Evolutionary conservation across 148 eudicot species (phyloP).

Genomic region (Camellia sinensis): DNA sequence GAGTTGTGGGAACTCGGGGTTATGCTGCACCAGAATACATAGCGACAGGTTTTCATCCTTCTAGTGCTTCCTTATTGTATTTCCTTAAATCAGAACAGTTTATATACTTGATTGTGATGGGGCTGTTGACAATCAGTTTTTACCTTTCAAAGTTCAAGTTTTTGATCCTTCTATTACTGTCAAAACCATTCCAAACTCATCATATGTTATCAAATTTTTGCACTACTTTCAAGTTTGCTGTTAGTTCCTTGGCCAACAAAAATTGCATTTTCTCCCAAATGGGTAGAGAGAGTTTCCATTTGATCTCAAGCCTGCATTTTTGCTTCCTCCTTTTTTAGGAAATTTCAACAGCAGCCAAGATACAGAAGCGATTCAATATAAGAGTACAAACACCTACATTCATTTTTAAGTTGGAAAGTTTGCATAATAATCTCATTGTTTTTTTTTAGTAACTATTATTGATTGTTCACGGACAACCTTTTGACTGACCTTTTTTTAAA

Average conservation of each 20-base stretch:
- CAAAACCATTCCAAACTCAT: no score
- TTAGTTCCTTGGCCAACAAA: not conserved
- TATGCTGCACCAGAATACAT: constrained; percentile 70
- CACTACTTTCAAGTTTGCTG: not conserved
- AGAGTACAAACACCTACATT: not conserved
- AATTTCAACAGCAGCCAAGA: not conserved
- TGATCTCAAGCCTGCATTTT: not conserved
- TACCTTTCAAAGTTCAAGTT: no score
- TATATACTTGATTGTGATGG: constrained; percentile 14
- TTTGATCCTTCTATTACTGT: no score
- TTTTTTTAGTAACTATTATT: not conserved
- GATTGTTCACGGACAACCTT: not conserved
- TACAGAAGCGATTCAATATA: not conserved
- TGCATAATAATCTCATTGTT: not conserved
- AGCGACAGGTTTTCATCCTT: constrained; percentile 43
- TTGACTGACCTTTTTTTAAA: not conserved
- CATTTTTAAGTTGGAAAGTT: not conserved
- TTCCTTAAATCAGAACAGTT: no score
- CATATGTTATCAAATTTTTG: no score
- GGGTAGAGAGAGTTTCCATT: not conserved
- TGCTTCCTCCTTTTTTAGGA: not conserved
- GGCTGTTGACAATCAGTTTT: constrained; percentile 21
- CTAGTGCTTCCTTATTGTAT: not conserved
- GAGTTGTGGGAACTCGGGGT: constrained; percentile 63
- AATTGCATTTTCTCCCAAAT: not conserved